phyloP scores from a whole-genome alignment of 371 early-diverging fungal species.

The Quaeritorhiza haematococci region DNA sequence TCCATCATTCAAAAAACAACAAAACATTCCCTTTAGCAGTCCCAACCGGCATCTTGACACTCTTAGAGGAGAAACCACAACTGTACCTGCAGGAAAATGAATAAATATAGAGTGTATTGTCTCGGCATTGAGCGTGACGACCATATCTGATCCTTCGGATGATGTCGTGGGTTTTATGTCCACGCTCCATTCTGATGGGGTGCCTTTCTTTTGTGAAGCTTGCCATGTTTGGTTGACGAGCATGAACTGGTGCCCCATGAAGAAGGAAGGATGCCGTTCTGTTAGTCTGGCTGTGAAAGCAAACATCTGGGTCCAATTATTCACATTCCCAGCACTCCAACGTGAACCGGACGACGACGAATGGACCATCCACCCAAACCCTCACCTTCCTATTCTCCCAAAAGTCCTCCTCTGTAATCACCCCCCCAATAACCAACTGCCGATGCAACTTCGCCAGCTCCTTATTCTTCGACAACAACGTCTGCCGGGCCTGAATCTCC shows the following conservation, averaged over 20 bases:
- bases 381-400: constrained; percentile 76
- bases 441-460: constrained; percentile 69
- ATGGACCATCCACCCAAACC: constrained; percentile 25
- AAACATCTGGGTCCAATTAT: constrained; percentile 6
- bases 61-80: no score
- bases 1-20: no score
- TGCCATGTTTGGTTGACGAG: constrained; percentile 66
- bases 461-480: constrained; percentile 60
- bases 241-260: constrained; percentile 51
- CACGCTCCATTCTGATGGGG: constrained; percentile 70
- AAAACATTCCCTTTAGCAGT: no score
- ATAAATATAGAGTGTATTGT: no score
- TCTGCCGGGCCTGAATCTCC: constrained; percentile 57
- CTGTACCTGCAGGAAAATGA: no score
- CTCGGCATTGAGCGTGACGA: no score
- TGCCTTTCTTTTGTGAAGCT: constrained; percentile 72
- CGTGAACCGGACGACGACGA: background rate
- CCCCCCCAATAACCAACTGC: constrained; percentile 69
- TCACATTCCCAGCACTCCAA: constrained; percentile 4
- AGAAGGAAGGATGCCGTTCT: background rate
- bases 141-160: no score
- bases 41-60: no score
- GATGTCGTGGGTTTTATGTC: no score
- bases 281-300: background rate
- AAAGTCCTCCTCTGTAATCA: constrained; percentile 84